Base-by-base conservation (phyloP, 2,329 filamentous ascomycete species). In the Exophiala sp. region DNA sequence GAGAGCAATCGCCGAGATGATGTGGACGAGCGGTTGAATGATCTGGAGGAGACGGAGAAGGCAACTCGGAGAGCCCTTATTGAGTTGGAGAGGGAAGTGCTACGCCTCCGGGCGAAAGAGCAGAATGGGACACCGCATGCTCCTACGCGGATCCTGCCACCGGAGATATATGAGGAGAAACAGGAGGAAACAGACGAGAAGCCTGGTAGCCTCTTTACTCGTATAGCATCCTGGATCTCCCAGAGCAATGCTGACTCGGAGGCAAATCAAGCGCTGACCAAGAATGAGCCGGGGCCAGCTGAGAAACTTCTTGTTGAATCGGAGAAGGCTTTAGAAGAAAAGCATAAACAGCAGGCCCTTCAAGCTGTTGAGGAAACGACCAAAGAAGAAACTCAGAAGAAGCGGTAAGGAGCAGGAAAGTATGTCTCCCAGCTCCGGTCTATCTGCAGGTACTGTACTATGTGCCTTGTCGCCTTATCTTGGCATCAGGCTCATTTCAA, bases 1-100 rank as follows among this genome's bases (percentile, higher is more conserved):
- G 80, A 81, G 54, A 75, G 69, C 42, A 77, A 72, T 18, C 70
- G 79, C 41, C 67, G 80, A 48, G 79, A 83, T 48, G 78, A 80
- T 53, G 76, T 85, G 2, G 72, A 75, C 1, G 79, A 82, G 48
- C 70, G 80, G 18, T 60, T 86, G 10, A 73, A 73, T 37, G 75
- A 78, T 51, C 63, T 85, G 1, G 79, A 83, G 62, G 68, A 75
- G 48, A 72, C 70, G 1, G 70, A 74, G 50, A 68, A 65, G 47
- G 62, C 66, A 7, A 62, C 67, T 2, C 63, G 70, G 30, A 62
- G 62, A 50, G 69, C 70, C 9, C 57, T 75, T 34, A 63, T 71
- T 7, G 65, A 69, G 9, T 53, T 76, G 35, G 73, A 76, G 58
- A 71, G 70, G 46, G 73, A 75, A 58, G 53, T 74, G 16, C 50